Conservation (phyloP, 202 grass and related monocot genomes). For the Digitaria exilis region DNA sequence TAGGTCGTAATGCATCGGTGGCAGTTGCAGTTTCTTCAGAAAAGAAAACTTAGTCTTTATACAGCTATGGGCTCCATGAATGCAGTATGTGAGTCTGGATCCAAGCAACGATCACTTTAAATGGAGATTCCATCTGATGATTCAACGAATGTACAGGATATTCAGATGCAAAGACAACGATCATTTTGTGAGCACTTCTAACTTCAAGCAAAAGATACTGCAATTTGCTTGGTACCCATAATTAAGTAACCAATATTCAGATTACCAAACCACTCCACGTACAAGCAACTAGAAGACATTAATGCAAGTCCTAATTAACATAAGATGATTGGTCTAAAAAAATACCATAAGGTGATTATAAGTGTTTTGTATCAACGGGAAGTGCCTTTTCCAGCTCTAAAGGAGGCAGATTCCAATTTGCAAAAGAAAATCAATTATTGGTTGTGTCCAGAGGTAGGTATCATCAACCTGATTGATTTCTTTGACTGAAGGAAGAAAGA, state of each 20-base stretch:
- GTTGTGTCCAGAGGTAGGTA: not conserved
- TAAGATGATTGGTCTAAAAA: not conserved
- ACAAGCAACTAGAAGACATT: constrained; percentile 33
- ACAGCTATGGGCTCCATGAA: not conserved
- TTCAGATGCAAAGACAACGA: not conserved
- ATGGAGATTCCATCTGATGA: constrained; percentile 35
- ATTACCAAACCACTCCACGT: constrained; percentile 23
- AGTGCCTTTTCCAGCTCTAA: not conserved
- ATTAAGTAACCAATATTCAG: constrained; percentile 16
- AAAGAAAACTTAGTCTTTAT: not conserved
- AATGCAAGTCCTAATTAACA: constrained; percentile 7
- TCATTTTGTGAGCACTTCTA: constrained; percentile 40
- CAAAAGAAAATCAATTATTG: not conserved
- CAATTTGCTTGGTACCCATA: constrained; percentile 1
- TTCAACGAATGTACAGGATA: constrained; percentile 11
- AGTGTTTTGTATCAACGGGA: not conserved
- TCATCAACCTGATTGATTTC: not conserved
- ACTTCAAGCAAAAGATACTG: constrained; percentile 26
- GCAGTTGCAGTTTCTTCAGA: constrained; percentile 14
- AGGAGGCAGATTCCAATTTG: not conserved
- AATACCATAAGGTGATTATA: not conserved
- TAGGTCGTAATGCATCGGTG: not conserved
- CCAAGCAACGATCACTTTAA: not conserved
- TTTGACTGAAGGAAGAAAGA: constrained; percentile 4
- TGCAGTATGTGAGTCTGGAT: not conserved